Conservation (phyloP, 768 basidiomycete genomes). For the Rhodosporidiobolus odoratus region DNA sequence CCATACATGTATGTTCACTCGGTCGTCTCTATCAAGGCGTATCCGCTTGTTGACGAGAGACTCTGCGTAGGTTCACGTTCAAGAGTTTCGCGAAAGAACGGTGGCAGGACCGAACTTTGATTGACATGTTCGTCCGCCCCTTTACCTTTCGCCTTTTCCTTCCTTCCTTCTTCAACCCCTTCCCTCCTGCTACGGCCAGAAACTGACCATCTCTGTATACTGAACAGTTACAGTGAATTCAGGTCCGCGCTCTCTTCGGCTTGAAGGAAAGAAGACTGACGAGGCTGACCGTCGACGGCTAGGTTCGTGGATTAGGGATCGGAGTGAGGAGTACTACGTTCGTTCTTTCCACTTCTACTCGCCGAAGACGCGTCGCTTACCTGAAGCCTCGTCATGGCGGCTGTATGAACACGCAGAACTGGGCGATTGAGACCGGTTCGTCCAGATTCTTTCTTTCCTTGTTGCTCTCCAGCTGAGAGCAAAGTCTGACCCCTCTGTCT, state of each 20-base stretch:
- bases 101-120: slow-evolving; percentile 33
- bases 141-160: background rate
- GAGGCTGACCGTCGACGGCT: background rate
- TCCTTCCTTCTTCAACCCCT: background rate
- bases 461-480: background rate
- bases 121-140: slow-evolving; percentile 28
- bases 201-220: background rate
- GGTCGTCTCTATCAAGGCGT: too few species aligned
- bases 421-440: slow-evolving; percentile 38
- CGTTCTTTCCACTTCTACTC: background rate
- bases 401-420: slow-evolving; percentile 21
- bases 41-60: background rate
- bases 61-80: slow-evolving; percentile 15
- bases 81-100: slow-evolving; percentile 33
- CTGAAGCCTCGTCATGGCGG: too few species aligned
- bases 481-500: background rate
- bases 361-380: too few species aligned
- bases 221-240: slow-evolving; percentile 38
- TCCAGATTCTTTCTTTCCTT: background rate
- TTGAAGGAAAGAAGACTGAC: background rate
- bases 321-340: slow-evolving; percentile 35
- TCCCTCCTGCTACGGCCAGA: too few species aligned
- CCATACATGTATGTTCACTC: slow-evolving; percentile 29
- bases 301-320: slow-evolving; percentile 35
- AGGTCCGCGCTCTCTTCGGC: slow-evolving; percentile 16